A percentile compares a stretch with the other conserved stretches of the same genome.
Conservation (phyloP, 176 grass and related monocot species). For the Triticum aestivum region DNA sequence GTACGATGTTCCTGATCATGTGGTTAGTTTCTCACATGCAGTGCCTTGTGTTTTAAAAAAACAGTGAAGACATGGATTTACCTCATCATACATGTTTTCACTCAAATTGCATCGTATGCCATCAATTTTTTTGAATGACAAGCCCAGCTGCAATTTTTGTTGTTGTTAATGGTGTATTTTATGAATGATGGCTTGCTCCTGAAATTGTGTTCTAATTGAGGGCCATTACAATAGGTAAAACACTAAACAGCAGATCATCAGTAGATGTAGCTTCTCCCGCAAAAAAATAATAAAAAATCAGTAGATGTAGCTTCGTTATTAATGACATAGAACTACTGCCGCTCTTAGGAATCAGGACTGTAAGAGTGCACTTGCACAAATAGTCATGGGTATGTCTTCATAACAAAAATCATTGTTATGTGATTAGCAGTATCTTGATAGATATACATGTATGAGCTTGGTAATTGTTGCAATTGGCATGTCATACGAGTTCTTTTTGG, state of each 20-base stretch:
- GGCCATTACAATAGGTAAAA: background rate
- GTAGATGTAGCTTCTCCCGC: background rate
- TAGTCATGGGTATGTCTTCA: background rate
- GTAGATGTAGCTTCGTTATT: background rate
- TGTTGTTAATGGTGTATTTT: background rate
- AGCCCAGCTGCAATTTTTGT: background rate
- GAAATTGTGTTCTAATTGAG: background rate
- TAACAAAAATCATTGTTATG: background rate
- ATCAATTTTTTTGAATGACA: background rate
- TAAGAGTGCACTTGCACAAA: background rate
- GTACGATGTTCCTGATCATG: conserved; percentile 73
- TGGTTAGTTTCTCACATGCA: conserved; percentile 50
- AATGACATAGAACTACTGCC: background rate
- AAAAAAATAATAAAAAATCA: too few species aligned
- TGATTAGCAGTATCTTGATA: background rate
- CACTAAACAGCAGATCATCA: background rate
- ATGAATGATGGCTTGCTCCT: background rate
- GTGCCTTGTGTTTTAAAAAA: background rate
- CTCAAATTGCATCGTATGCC: background rate
- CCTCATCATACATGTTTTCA: background rate
- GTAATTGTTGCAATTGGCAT: background rate
- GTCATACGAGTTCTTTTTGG: background rate
- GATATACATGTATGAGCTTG: background rate
- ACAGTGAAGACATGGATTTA: background rate
- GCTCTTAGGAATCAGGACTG: background rate